Percentiles rank a stretch among this genome's conserved stretches.
phyloP scores from a whole-genome alignment of 2,329 filamentous ascomycete species.

The Sporothrix pseudoabietina region DNA sequence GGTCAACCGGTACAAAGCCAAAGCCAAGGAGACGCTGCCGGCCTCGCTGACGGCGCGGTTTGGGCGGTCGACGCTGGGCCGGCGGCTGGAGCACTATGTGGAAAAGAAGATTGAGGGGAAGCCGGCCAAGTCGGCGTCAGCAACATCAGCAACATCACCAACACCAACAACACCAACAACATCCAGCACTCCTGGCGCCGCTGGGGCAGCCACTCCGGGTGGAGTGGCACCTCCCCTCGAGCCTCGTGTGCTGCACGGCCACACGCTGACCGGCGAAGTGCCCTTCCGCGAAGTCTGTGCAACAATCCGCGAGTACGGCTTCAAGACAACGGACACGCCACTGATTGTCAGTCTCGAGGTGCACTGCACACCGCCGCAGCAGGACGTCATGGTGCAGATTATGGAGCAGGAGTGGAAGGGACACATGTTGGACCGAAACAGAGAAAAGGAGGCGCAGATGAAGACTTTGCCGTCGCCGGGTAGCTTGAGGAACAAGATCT shows the following conservation, averaged over 20 bases:
- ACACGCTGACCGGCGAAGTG: conserved; percentile 87
- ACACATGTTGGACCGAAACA: conserved; percentile 60
- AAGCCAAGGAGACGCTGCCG: conserved; percentile 62
- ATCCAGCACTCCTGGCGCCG: neutral
- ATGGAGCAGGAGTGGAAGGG: conserved; percentile 84
- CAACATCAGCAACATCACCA: neutral
- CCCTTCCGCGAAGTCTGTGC: conserved; percentile 83
- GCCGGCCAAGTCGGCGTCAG: neutral
- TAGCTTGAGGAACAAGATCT: conserved; percentile 73
- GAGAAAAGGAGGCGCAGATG: neutral
- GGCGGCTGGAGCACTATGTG: conserved; percentile 45
- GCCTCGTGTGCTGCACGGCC: conserved; percentile 80
- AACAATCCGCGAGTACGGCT: conserved; percentile 77
- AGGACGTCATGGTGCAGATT: conserved; percentile 87
- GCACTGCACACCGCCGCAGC: conserved; percentile 78
- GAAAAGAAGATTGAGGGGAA: conserved; percentile 38
- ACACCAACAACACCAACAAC: no score
- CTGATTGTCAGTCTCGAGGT: conserved; percentile 95
- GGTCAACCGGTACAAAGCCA: conserved; percentile 66
- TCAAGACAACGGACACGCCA: conserved; percentile 72
- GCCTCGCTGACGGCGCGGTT: conserved; percentile 49
- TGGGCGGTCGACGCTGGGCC: conserved; percentile 52
- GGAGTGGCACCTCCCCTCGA: conserved; percentile 48
- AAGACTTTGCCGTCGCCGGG: conserved; percentile 64
- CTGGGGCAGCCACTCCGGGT: neutral